Evolutionary conservation across 192 early-diverging fungal species (phyloP), one percentile per base, ranked within the genome.

Genomic region (Thamnidium elegans): DNA sequence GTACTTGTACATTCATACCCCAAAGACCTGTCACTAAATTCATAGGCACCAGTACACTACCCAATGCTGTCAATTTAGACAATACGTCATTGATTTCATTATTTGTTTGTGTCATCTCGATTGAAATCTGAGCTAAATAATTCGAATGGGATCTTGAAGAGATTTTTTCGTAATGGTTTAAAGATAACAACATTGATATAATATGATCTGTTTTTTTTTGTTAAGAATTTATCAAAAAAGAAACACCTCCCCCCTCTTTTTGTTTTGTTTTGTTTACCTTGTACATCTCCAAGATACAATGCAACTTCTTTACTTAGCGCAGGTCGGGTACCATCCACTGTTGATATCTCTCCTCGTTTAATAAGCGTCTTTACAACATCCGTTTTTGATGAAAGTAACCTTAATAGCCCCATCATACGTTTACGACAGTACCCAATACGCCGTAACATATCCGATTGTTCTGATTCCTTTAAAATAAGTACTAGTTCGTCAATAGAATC

Each of bases 401-500:
- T 72, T 56, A 90, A 74, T 26, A 91, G 71, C 45, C 81, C 77
- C 83, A 90, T 90, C 21, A 91, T 85, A 11, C 79, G 79, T 65
- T 90, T 90, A 13, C 89, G 82, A 63, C 83, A 88, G 30, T 83
- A 85, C 21, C 90, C 87, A 67, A 92, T 93, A 0, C 90, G 78
- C 50, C 89, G 71, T 50, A 93, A 69, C 90, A 92, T 92, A 61
- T 92, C 90, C 1, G 81, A 84, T 42, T 89, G 87, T 73, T 98
- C 97, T 3, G 90, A 88, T 71, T 95, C 93, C 47, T 93, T 88
- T 17, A 96, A 79, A 31, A 98, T 89, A 21, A 99, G 76, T 0
- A 98, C 94, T 2, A 99, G 72, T 63, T 99, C 97, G 69, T 99
- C 97, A 63, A 99, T 95, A 0, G 88, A 82, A 65, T 97, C 94